Evolutionary conservation across 768 basidiomycete genomes (phyloP).

Genomic region (Mycena floridula): DNA sequence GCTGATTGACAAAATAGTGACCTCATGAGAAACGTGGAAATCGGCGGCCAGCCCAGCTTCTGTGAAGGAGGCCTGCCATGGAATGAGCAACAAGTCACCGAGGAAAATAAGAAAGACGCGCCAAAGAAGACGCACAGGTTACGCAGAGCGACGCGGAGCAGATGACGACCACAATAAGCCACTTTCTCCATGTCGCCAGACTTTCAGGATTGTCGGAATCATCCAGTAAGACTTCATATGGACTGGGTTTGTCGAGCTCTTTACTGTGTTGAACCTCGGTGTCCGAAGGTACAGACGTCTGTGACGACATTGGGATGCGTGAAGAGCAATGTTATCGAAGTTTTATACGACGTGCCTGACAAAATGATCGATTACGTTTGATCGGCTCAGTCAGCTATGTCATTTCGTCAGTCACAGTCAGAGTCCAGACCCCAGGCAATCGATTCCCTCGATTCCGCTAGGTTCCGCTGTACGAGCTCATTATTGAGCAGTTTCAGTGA

Average conservation of each 20-base stretch:
- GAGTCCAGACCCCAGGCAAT: too few relatives aligned
- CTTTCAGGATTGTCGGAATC: slow-evolving; percentile 35
- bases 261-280: too few relatives aligned
- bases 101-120: slow-evolving; percentile 20
- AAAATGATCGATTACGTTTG: too few relatives aligned
- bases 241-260: neutral
- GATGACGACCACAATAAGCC: slow-evolving; percentile 42
- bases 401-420: too few relatives aligned
- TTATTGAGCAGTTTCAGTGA: too few relatives aligned
- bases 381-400: too few relatives aligned
- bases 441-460: too few relatives aligned
- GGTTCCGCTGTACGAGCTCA: too few relatives aligned
- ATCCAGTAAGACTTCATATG: slow-evolving; percentile 25
- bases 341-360: too few relatives aligned
- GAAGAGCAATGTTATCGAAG: too few relatives aligned
- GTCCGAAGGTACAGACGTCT: too few relatives aligned
- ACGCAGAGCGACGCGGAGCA: slow-evolving; percentile 42
- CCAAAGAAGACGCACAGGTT: slow-evolving; percentile 52
- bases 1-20: slow-evolving; percentile 49
- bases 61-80: slow-evolving; percentile 49
- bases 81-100: neutral
- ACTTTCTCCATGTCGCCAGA: slow-evolving; percentile 34
- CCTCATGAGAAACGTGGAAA: slow-evolving; percentile 38
- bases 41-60: slow-evolving; percentile 50
- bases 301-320: too few relatives aligned